These are phyloP conservation scores for Dictyostelium firmibasis DNA, from an alignment of 78 protist species.

Conservation along the genomic window DNA sequence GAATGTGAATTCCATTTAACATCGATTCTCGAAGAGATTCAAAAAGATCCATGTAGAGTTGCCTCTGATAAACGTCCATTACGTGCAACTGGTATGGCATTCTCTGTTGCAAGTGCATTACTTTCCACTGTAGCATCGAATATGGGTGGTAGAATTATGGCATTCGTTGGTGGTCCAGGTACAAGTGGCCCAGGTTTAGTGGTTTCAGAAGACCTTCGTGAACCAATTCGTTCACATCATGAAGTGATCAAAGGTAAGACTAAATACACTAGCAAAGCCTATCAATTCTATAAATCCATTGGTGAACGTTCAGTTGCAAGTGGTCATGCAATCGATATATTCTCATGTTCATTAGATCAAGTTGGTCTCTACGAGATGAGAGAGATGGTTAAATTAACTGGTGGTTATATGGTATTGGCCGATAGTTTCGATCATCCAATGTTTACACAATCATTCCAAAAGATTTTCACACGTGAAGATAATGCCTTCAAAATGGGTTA, in stretches of 20 bases:
- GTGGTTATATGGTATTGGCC: slow-evolving; percentile 88
- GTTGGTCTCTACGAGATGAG: slow-evolving; percentile 94
- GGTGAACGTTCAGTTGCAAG: slow-evolving; percentile 76
- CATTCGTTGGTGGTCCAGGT: slow-evolving; percentile 96
- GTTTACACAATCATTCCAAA: slow-evolving; percentile 91
- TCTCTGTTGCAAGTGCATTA: slow-evolving; percentile 93
- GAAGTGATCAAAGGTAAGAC: slow-evolving; percentile 90
- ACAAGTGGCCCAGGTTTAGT: slow-evolving; percentile 96
- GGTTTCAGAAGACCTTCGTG: slow-evolving; percentile 80
- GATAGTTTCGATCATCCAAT: slow-evolving; percentile 90
- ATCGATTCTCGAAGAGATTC: slow-evolving; percentile 92
- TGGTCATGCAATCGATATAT: slow-evolving; percentile 93
- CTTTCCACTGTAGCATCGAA: slow-evolving; percentile 83
- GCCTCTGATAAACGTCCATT: slow-evolving; percentile 83
- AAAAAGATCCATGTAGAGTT: slow-evolving; percentile 96
- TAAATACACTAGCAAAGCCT: slow-evolving; percentile 81
- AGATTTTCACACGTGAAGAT: slow-evolving; percentile 66
- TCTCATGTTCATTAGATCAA: slow-evolving; percentile 94
- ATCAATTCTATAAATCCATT: slow-evolving; percentile 53
- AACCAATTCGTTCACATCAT: slow-evolving; percentile 92
- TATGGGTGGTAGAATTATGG: slow-evolving; percentile 93
- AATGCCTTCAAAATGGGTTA: slow-evolving; percentile 29
- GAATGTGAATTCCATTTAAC: slow-evolving; percentile 94
- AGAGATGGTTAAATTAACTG: slow-evolving; percentile 81
- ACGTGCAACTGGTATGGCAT: slow-evolving; percentile 96